Conservation (phyloP, 257 asterid species). For the Linderniella brevidens region DNA sequence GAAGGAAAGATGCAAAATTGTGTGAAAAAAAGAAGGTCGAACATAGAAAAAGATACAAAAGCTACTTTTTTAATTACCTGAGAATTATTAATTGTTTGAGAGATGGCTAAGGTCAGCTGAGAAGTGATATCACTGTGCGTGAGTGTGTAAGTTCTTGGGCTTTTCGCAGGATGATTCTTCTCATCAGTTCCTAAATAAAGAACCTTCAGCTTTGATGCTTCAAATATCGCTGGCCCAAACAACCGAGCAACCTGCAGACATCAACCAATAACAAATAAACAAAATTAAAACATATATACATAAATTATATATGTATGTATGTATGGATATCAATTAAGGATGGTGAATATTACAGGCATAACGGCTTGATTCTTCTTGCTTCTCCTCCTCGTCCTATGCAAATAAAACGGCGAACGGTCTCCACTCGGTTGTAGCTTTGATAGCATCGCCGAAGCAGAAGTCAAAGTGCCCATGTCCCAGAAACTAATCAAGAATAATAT, state of each 20-base stretch:
- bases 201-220: conserved; percentile 3
- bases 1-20: no score
- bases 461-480: conserved; percentile 32
- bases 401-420: no score
- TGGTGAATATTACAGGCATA: neutral
- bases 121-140: conserved; percentile 6
- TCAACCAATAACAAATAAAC: neutral
- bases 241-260: conserved; percentile 1
- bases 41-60: no score
- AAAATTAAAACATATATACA: neutral
- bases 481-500: neutral
- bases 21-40: no score
- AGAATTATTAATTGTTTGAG: conserved; percentile 3
- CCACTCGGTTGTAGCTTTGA: conserved; percentile 18
- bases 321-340: neutral
- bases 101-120: conserved; percentile 1
- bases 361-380: conserved; percentile 1
- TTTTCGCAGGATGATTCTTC: conserved; percentile 4
- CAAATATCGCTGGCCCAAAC: conserved; percentile 6
- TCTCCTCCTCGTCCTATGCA: neutral
- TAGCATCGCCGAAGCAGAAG: conserved; percentile 28
- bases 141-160: conserved; percentile 5
- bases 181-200: conserved; percentile 2
- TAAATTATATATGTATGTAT: neutral
- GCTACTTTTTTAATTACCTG: neutral